phyloP scores from a whole-genome alignment of 148 eudicot species.

The Silene latifolia region DNA sequence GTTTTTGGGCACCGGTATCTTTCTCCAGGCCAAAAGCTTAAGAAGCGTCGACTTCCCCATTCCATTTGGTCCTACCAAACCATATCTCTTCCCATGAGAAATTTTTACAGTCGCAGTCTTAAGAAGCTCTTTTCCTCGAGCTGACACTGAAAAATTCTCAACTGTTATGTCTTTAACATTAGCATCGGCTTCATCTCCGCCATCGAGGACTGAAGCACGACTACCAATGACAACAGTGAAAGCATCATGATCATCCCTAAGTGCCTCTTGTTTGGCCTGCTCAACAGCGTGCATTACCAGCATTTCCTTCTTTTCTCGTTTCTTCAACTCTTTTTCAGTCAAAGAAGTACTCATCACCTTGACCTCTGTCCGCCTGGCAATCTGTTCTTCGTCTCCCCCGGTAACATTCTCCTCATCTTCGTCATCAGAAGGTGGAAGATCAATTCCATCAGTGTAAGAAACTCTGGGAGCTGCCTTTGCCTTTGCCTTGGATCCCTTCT shows the following conservation, averaged over 20 bases:
- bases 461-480: constrained; percentile 41
- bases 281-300: constrained; percentile 40
- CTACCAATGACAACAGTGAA: constrained; percentile 62
- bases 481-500: constrained; percentile 43
- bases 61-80: constrained; percentile 70
- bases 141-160: constrained; percentile 61
- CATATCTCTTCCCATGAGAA: constrained; percentile 68
- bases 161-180: constrained; percentile 56
- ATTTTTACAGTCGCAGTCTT: constrained; percentile 57
- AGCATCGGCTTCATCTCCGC: constrained; percentile 63
- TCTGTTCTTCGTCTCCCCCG: constrained; percentile 24
- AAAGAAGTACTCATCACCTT: constrained; percentile 33
- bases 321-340: constrained; percentile 50
- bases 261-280: constrained; percentile 44
- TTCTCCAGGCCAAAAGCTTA: constrained; percentile 74
- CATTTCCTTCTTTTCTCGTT: constrained; percentile 60
- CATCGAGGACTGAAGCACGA: constrained; percentile 52
- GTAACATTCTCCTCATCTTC: constrained; percentile 39
- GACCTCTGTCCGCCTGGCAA: constrained; percentile 24
- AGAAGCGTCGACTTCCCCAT: constrained; percentile 72
- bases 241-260: constrained; percentile 63
- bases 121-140: constrained; percentile 65
- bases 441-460: constrained; percentile 46
- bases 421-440: constrained; percentile 61
- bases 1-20: constrained; percentile 66